Evolutionary conservation across 352 stramenopile genomes (phyloP).

Genomic region (Pythium apleroticum): DNA sequence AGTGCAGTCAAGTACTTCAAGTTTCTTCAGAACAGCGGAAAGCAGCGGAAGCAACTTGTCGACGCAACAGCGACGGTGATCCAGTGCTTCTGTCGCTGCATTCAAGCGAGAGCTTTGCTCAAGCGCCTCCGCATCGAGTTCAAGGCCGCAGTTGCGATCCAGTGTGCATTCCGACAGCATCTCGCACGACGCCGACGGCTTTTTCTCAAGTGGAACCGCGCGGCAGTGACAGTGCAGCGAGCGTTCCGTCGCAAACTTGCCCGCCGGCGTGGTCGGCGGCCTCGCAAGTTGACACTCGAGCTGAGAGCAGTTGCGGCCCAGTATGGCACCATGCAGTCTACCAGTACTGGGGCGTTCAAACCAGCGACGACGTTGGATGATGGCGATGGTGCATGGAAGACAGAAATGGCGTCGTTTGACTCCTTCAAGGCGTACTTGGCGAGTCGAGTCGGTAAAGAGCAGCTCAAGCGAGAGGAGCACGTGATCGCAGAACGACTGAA

Average conservation of each 20-base stretch:
- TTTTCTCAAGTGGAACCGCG: constrained; percentile 51
- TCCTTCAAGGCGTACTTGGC: constrained; percentile 54
- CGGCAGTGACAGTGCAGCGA: constrained; percentile 53
- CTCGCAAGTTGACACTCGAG: constrained; percentile 45
- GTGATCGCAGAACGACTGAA: constrained; percentile 38
- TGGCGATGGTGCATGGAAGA: constrained; percentile 30
- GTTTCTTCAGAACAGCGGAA: constrained; percentile 37
- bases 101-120: constrained; percentile 31
- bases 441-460: constrained; percentile 47
- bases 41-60: constrained; percentile 23
- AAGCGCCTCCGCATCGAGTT: constrained; percentile 33
- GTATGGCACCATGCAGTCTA: constrained; percentile 33
- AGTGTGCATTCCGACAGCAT: constrained; percentile 69
- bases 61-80: constrained; percentile 32
- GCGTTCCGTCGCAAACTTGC: constrained; percentile 54
- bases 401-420: constrained; percentile 57
- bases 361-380: background rate
- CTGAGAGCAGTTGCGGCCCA: constrained; percentile 44
- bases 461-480: constrained; percentile 52
- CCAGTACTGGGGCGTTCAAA: background rate
- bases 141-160: constrained; percentile 42
- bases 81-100: constrained; percentile 49
- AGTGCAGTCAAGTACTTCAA: constrained; percentile 59
- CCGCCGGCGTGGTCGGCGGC: constrained; percentile 35
- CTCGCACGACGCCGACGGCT: constrained; percentile 51